Percentiles rank a stretch among this genome's conserved stretches.
phyloP scores from a whole-genome alignment of 352 stramenopile genomes.

The Phytophthora melonis region DNA sequence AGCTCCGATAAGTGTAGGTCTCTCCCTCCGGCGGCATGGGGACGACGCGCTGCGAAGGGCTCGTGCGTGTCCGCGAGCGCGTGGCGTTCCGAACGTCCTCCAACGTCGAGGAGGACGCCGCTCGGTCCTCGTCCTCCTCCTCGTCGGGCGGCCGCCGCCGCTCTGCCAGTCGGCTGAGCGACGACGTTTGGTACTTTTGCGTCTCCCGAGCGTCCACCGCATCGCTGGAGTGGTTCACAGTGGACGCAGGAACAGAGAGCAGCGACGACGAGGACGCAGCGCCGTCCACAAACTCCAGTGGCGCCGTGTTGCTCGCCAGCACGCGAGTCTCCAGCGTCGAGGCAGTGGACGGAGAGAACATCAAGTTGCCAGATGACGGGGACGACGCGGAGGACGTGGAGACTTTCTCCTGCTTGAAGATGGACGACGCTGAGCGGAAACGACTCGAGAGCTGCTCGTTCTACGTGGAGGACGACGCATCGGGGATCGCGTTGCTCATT shows the following conservation, averaged over 20 bases:
- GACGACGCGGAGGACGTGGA: constrained; percentile 12
- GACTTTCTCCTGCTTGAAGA: constrained; percentile 10
- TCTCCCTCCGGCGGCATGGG: constrained; percentile 21
- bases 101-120: constrained; percentile 16
- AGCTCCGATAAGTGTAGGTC: neutral
- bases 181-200: constrained; percentile 67
- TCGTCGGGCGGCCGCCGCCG: constrained; percentile 17
- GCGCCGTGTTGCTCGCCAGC: constrained; percentile 39
- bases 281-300: constrained; percentile 9
- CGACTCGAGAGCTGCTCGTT: constrained; percentile 55
- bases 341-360: constrained; percentile 45
- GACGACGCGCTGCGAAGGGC: constrained; percentile 39
- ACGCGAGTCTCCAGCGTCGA: constrained; percentile 57
- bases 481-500: constrained; percentile 30
- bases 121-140: neutral
- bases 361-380: constrained; percentile 29
- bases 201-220: constrained; percentile 24
- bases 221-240: constrained; percentile 52
- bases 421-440: constrained; percentile 32
- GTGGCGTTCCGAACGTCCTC: constrained; percentile 27
- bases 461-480: constrained; percentile 52
- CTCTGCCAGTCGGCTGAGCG: constrained; percentile 31
- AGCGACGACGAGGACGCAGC: constrained; percentile 34
- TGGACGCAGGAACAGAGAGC: constrained; percentile 44
- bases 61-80: constrained; percentile 57